phyloP scores from a whole-genome alignment of 139 green algal genomes.

The Medakamo hakoo region DNA sequence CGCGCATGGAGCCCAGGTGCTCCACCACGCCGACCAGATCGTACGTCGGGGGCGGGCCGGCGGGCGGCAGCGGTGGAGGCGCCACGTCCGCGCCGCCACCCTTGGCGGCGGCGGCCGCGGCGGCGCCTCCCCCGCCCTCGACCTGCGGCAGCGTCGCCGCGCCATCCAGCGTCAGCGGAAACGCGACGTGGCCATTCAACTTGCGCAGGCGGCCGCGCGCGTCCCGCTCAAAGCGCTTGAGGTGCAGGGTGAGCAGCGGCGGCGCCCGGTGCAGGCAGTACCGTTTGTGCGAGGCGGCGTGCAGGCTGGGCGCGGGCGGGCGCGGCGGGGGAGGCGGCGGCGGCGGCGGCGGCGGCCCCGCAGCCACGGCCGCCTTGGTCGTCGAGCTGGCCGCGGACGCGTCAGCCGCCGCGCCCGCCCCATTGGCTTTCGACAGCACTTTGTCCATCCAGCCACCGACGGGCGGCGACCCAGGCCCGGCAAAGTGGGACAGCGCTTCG shows the following conservation, averaged over 20 bases:
- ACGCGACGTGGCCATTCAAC: conserved; percentile 26
- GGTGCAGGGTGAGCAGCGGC: conserved; percentile 31
- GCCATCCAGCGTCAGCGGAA: conserved; percentile 1
- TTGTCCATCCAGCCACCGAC: too few relatives aligned
- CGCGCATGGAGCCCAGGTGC: conserved; percentile 35
- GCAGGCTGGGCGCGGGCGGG: neutral
- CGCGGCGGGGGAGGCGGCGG: neutral
- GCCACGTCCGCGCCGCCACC: neutral
- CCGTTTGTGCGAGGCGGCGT: conserved; percentile 3
- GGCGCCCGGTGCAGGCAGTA: conserved; percentile 19
- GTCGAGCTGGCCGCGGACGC: too few relatives aligned
- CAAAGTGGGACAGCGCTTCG: too few relatives aligned
- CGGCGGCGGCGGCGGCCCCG: too few relatives aligned
- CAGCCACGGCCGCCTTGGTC: too few relatives aligned
- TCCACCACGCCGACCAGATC: conserved; percentile 47
- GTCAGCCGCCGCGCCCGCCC: neutral
- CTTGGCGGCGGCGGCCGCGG: too few relatives aligned
- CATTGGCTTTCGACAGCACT: too few relatives aligned
- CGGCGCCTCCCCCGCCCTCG: too few relatives aligned
- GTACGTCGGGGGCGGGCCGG: conserved; percentile 11
- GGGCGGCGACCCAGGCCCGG: too few relatives aligned
- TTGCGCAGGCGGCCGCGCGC: conserved; percentile 26
- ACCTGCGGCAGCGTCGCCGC: too few relatives aligned
- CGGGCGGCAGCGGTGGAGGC: neutral
- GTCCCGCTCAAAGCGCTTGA: conserved; percentile 46